A percentile compares a stretch with the other conserved stretches of the same genome.
Conservation (phyloP, 352 stramenopile species). For the Globisporangium uncinulatum region DNA sequence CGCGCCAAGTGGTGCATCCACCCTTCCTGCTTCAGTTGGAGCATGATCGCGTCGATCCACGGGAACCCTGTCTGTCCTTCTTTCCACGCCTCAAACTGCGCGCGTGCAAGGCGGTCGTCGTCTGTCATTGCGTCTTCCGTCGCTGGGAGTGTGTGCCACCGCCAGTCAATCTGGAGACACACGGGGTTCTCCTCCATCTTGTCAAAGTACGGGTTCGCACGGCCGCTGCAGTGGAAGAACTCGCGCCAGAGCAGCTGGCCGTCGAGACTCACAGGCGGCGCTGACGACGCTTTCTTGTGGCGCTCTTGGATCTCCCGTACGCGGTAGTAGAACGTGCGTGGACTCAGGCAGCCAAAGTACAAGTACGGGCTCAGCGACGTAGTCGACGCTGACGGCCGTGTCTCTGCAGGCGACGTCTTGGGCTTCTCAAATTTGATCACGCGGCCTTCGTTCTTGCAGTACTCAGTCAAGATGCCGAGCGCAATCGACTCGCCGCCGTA, state of each 20-base stretch:
- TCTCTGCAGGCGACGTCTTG: slow-evolving; percentile 92
- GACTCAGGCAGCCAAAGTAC: slow-evolving; percentile 91
- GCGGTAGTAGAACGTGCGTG: slow-evolving; percentile 88
- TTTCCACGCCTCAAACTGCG: slow-evolving; percentile 92
- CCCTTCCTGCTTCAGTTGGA: slow-evolving; percentile 85
- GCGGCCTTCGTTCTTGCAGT: slow-evolving; percentile 76
- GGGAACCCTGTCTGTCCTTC: slow-evolving; percentile 94
- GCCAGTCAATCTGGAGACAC: slow-evolving; percentile 83
- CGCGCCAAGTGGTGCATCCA: slow-evolving; percentile 89
- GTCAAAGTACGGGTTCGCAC: slow-evolving; percentile 86
- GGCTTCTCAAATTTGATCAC: slow-evolving; percentile 96
- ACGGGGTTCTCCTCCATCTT: slow-evolving; percentile 94
- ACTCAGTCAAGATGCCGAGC: slow-evolving; percentile 55
- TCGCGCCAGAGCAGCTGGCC: slow-evolving; percentile 96
- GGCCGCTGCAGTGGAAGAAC: slow-evolving; percentile 89
- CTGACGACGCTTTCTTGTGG: slow-evolving; percentile 55
- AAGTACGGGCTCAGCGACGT: slow-evolving; percentile 95
- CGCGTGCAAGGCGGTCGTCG: slow-evolving; percentile 74
- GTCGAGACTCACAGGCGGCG: slow-evolving; percentile 90
- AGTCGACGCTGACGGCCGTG: slow-evolving; percentile 86
- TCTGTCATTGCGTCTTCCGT: slow-evolving; percentile 55
- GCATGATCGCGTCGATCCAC: slow-evolving; percentile 98
- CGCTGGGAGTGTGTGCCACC: slow-evolving; percentile 82
- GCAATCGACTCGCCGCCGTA: slow-evolving; percentile 69
- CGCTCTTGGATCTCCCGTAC: slow-evolving; percentile 73